phyloP scores from a whole-genome alignment of 75 land plant genomes.

The Isoetes taiwanensis region DNA sequence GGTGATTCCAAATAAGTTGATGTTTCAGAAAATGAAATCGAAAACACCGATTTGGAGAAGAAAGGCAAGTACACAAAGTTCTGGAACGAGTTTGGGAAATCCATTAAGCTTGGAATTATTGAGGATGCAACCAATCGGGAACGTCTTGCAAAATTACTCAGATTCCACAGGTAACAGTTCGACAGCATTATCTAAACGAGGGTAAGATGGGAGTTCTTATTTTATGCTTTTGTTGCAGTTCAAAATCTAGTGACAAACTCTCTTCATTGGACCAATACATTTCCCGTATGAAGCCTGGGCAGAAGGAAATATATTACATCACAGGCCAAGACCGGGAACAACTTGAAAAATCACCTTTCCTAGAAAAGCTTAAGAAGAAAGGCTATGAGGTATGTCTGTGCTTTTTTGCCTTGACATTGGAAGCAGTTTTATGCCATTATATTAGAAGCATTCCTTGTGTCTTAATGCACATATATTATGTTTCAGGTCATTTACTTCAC shows the following conservation, averaged over 20 bases:
- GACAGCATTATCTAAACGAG: background rate
- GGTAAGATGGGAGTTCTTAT: background rate
- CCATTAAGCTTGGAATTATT: constrained; percentile 90
- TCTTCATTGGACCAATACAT: constrained; percentile 85
- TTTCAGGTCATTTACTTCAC: constrained; percentile 93
- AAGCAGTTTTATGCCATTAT: background rate
- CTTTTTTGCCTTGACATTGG: background rate
- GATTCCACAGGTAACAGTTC: constrained; percentile 91
- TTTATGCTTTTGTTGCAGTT: constrained; percentile 27
- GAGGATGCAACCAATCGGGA: constrained; percentile 93
- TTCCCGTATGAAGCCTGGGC: constrained; percentile 80
- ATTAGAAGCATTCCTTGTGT: background rate
- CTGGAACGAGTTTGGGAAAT: constrained; percentile 98
- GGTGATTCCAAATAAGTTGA: constrained; percentile 24
- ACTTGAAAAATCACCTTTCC: constrained; percentile 91
- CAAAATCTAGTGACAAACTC: constrained; percentile 79
- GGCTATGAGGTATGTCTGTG: constrained; percentile 61
- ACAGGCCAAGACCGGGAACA: constrained; percentile 85
- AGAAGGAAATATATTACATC: constrained; percentile 88
- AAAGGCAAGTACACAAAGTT: constrained; percentile 81
- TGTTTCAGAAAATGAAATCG: constrained; percentile 26
- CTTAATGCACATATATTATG: background rate
- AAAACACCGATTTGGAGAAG: constrained; percentile 46
- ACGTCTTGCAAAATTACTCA: constrained; percentile 84
- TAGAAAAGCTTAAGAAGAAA: constrained; percentile 77